Evolutionary conservation across 2,329 filamentous ascomycete species (phyloP).

Genomic region (Pseudogymnoascus destructans): DNA sequence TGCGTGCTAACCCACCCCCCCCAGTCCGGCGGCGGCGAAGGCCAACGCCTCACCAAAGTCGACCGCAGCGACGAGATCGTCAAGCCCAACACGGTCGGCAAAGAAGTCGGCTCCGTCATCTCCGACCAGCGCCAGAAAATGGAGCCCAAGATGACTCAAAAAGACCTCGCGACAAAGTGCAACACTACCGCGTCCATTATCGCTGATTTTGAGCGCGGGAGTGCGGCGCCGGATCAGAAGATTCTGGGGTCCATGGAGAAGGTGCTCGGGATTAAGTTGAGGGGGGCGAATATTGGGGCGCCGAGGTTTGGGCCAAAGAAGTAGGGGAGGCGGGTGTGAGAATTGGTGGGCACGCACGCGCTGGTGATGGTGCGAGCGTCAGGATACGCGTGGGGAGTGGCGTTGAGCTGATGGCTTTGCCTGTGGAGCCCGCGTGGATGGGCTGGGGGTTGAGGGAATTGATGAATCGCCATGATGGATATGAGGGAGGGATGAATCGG

Average conservation of each 20-base stretch:
- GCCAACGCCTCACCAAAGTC: slow-evolving; percentile 94
- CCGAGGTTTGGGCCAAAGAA: slow-evolving; percentile 67
- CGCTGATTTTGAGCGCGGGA: slow-evolving; percentile 74
- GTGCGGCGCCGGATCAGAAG: slow-evolving; percentile 71
- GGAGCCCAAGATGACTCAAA: slow-evolving; percentile 94
- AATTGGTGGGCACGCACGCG: too few relatives aligned
- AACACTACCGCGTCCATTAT: slow-evolving; percentile 73
- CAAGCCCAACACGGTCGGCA: slow-evolving; percentile 85
- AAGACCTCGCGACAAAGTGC: slow-evolving; percentile 72
- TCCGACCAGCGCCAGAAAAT: slow-evolving; percentile 63
- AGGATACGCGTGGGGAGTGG: too few relatives aligned
- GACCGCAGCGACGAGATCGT: slow-evolving; percentile 95
- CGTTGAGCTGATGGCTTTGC: neutral
- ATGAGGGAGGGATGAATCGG: neutral
- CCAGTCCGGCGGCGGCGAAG: slow-evolving; percentile 50
- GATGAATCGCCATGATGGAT: neutral
- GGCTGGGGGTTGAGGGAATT: neutral
- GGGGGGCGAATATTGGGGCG: slow-evolving; percentile 72
- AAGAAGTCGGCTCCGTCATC: slow-evolving; percentile 71
- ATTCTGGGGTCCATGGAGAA: slow-evolving; percentile 66
- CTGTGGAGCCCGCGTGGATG: neutral
- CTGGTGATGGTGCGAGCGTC: too few relatives aligned
- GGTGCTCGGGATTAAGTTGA: slow-evolving; percentile 75
- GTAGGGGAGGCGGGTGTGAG: slow-evolving; percentile 23
- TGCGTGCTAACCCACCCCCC: slow-evolving; percentile 28